A percentile compares a stretch with the other conserved stretches of the same genome.
phyloP scores from a whole-genome alignment of 1,284 basidiomycete genomes.

The Rhizoctonia solani region DNA sequence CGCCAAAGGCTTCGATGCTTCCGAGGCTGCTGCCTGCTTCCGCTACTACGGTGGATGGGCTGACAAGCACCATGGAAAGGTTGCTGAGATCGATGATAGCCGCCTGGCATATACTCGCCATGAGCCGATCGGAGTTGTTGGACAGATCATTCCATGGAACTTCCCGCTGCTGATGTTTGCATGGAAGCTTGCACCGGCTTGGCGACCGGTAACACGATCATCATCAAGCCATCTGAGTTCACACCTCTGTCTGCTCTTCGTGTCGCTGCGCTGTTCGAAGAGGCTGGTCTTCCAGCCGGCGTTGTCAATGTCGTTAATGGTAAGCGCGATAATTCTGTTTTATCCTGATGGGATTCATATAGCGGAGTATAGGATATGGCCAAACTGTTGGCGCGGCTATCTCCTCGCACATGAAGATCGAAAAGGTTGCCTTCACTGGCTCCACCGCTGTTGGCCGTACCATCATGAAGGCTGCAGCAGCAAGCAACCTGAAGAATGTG shows the following conservation, averaged over 20 bases:
- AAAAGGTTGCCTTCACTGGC: conserved; percentile 47
- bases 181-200: conserved; percentile 77
- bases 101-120: conserved; percentile 77
- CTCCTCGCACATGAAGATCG: conserved; percentile 58
- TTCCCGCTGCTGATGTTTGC: conserved; percentile 52
- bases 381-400: conserved; percentile 67
- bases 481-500: conserved; percentile 48
- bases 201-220: conserved; percentile 49
- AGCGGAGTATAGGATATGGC: conserved; percentile 67
- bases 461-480: conserved; percentile 70
- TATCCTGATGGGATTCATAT: too few species aligned
- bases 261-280: conserved; percentile 38
- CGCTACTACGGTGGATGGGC: conserved; percentile 51
- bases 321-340: too few species aligned
- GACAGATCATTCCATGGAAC: conserved; percentile 69
- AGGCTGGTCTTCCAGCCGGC: conserved; percentile 51
- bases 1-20: conserved; percentile 73
- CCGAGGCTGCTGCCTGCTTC: conserved; percentile 67
- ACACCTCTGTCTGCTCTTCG: conserved; percentile 26
- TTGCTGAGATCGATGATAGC: conserved; percentile 55
- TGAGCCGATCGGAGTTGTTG: conserved; percentile 88
- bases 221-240: conserved; percentile 44
- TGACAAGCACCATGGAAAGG: conserved; percentile 86
- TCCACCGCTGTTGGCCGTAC: conserved; percentile 65
- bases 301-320: conserved; percentile 50